These are phyloP conservation scores for Rhododendron vialii DNA, from an alignment of 148 eudicot species.

Conservation along the genomic window DNA sequence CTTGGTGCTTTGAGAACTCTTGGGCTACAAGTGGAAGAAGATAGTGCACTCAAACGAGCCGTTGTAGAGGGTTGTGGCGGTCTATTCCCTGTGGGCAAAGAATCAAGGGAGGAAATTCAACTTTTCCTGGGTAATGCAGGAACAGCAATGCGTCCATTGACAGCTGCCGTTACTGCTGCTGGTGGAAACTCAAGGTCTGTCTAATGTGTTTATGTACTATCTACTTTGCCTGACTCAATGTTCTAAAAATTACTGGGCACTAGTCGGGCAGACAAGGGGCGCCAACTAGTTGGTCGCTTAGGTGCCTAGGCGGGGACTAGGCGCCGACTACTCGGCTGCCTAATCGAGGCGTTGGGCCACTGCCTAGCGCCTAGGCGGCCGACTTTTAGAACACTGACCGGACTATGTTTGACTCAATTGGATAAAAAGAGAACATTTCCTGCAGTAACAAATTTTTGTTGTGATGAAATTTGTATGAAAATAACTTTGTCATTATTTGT, in stretches of 20 bases:
- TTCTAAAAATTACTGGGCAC: no score
- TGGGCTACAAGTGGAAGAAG: slow-evolving; percentile 79
- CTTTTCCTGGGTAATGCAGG: slow-evolving; percentile 98
- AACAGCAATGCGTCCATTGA: slow-evolving; percentile 97
- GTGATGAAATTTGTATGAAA: neutral
- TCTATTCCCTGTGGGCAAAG: slow-evolving; percentile 74
- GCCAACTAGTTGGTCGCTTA: no score
- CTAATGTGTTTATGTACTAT: neutral
- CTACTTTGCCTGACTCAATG: neutral
- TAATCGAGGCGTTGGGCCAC: no score
- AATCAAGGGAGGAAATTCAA: slow-evolving; percentile 57
- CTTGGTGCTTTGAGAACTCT: slow-evolving; percentile 94
- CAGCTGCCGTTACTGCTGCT: slow-evolving; percentile 96
- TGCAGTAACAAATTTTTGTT: neutral
- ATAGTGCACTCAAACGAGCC: slow-evolving; percentile 56
- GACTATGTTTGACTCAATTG: neutral
- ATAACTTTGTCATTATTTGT: neutral
- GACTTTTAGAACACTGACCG: neutral
- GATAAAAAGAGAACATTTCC: neutral
- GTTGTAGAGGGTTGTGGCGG: slow-evolving; percentile 89
- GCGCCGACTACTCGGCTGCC: no score
- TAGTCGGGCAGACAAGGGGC: no score
- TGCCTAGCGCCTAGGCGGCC: no score
- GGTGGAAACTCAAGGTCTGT: slow-evolving; percentile 86
- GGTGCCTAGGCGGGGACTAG: no score